phyloP scores from a whole-genome alignment of 805 yeast species.

The Zygoascus ofunaensis region DNA sequence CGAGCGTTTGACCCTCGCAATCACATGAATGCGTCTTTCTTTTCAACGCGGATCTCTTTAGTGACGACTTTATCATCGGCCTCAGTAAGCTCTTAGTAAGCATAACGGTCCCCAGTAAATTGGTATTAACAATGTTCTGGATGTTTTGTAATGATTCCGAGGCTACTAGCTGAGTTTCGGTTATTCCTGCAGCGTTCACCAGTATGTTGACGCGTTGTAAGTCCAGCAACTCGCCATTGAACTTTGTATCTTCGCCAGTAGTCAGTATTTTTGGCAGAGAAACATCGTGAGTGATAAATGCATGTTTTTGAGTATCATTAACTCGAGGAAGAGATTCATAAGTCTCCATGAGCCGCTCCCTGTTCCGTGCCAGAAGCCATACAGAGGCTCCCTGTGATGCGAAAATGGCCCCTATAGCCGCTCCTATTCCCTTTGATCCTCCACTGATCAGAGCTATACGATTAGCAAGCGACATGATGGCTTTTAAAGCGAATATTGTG shows the following conservation, averaged over 20 bases:
- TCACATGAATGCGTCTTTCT: too few species aligned
- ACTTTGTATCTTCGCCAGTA: constrained; percentile 1
- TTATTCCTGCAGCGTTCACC: constrained; percentile 49
- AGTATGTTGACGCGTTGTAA: constrained; percentile 33
- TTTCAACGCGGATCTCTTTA: constrained; percentile 10
- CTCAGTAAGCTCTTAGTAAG: constrained; percentile 44
- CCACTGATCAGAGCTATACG: constrained; percentile 41
- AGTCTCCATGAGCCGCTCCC: constrained; percentile 18
- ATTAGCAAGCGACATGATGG: background rate
- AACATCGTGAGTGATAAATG: constrained; percentile 9
- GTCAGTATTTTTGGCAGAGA: constrained; percentile 12
- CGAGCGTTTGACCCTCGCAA: too few species aligned
- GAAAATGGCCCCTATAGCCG: constrained; percentile 42
- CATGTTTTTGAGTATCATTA: constrained; percentile 9
- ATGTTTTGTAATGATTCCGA: constrained; percentile 37
- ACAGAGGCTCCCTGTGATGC: constrained; percentile 45
- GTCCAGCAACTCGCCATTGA: background rate
- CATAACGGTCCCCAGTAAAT: constrained; percentile 53
- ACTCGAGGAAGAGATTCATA: constrained; percentile 10
- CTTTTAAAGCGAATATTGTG: background rate
- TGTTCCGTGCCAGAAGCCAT: constrained; percentile 44
- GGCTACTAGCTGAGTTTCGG: constrained; percentile 47
- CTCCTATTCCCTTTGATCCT: constrained; percentile 62
- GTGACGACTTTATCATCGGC: constrained; percentile 37
- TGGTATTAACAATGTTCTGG: constrained; percentile 40